Percentiles rank a stretch among this genome's conserved stretches.
Evolutionary conservation across 495 filamentous ascomycete species (phyloP).

Genomic region (Gamarada debralockiae): DNA sequence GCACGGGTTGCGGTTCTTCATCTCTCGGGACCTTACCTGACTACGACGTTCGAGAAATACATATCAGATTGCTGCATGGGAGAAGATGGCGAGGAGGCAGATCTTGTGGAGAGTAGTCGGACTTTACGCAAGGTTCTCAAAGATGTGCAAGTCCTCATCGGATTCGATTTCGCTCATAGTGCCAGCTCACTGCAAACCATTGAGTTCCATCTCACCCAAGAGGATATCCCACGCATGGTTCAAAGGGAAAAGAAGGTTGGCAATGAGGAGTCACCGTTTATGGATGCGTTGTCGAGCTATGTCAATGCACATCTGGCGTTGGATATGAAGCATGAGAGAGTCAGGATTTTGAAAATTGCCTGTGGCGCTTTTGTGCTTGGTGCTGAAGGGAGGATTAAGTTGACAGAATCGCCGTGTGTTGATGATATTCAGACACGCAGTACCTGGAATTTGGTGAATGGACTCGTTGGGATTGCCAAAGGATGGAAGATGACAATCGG

Average conservation of each 20-base stretch:
- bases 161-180: constrained; percentile 18
- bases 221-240: constrained; percentile 27
- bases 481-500: background rate
- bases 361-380: constrained; percentile 52
- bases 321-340: constrained; percentile 39
- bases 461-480: constrained; percentile 12
- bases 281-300: constrained; percentile 39
- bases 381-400: constrained; percentile 47
- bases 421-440: constrained; percentile 22
- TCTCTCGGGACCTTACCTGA: constrained; percentile 37
- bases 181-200: constrained; percentile 38
- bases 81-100: constrained; percentile 17
- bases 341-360: constrained; percentile 45
- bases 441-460: constrained; percentile 15
- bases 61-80: constrained; percentile 16
- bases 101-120: constrained; percentile 6
- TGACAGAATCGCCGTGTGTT: constrained; percentile 30
- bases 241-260: constrained; percentile 15
- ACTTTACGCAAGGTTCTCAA: constrained; percentile 11
- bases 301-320: constrained; percentile 45
- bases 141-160: constrained; percentile 13
- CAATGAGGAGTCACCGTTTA: constrained; percentile 26
- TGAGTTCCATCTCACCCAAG: constrained; percentile 40
- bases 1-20: constrained; percentile 38
- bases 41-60: constrained; percentile 21